Evolutionary conservation across 345 rosid genomes (phyloP), one percentile per base, ranked within the genome.

Genomic region (Ceriops decandra): DNA sequence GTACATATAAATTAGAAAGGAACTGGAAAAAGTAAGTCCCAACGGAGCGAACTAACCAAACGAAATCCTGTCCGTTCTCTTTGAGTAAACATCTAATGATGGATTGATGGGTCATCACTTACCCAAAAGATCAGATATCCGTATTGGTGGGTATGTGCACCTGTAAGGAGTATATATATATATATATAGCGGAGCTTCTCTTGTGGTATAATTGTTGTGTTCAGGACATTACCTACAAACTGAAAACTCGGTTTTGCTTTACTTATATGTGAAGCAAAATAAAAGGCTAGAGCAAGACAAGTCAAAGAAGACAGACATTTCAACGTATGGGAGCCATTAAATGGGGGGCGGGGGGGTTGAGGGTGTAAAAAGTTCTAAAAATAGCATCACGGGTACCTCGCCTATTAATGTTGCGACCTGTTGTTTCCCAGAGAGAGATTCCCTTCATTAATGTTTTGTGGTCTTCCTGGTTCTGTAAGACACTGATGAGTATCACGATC

Each of bases 391-490:
- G 63, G 62, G 64, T 46, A 42, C 42, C 58, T 52, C 62, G 67
- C 66, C 49, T 70, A 65, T 77, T 70, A 67, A 79, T 76, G 76
- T 60, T 49, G 75, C 57, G 3, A 71, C 57, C 77, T 57, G 70
- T 72, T 60, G 64, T n/a, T 66, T 59, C 59, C 36, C 77, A 59
- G 70, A 38, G 81, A 76, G 83, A 84, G 87, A 84, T 84, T 81
- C 87, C 87, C 74, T 77, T 62, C 68, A 70, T 81, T 42, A 77
- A 81, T 71, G 66, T 13, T 8, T n/a, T 51, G 32, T 52, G 53
- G 63, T 63, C 66, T 74, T 36, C 49, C 36, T 24, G 73, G 63
- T 73, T 70, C 38, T 7, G 28, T 36, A n/a, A 68, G 26, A 46
- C 65, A 33, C 17, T 42, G 49, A 42, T n/a, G 10, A 9, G 58